These are phyloP conservation scores for Cordyceps tenuipes DNA, from an alignment of 2,329 filamentous ascomycete species.

Conservation along the genomic window DNA sequence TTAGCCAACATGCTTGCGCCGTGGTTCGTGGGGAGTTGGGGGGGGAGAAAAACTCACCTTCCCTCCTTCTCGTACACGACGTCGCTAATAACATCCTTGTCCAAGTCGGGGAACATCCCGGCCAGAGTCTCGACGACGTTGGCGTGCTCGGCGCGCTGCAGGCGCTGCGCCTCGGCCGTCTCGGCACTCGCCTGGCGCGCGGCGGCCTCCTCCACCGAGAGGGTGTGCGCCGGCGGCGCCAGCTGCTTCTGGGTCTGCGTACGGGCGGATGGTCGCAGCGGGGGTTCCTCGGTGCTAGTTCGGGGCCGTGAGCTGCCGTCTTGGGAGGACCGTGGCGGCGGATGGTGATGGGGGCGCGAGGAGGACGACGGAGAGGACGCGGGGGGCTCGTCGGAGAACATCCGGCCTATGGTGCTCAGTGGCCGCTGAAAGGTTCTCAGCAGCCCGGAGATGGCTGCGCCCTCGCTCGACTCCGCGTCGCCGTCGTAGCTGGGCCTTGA, in stretches of 20 bases:
- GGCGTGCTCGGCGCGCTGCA: conserved; percentile 76
- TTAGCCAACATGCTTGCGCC: background rate
- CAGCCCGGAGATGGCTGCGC: conserved; percentile 76
- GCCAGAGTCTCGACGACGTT: conserved; percentile 90
- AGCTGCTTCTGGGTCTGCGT: conserved; percentile 8
- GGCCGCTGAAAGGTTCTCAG: conserved; percentile 87
- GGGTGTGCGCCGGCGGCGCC: conserved; percentile 23
- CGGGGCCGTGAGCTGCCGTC: conserved; percentile 14
- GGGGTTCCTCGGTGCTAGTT: conserved; percentile 22
- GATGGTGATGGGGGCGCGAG: conserved; percentile 18
- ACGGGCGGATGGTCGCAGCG: conserved; percentile 21
- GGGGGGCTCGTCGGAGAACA: conserved; percentile 65
- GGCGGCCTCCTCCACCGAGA: conserved; percentile 78
- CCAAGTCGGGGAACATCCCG: conserved; percentile 94
- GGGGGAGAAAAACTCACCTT: conserved; percentile 61
- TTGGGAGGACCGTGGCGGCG: conserved; percentile 21
- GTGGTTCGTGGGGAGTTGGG: background rate
- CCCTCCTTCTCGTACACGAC: conserved; percentile 95
- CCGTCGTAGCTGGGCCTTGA: conserved; percentile 12
- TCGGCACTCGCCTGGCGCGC: conserved; percentile 87
- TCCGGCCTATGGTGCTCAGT: conserved; percentile 83
- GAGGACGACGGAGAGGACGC: conserved; percentile 24
- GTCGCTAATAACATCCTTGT: conserved; percentile 90
- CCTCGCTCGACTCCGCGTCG: conserved; percentile 48
- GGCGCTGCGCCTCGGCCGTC: conserved; percentile 73